Evolutionary conservation across 306 rosid genomes (phyloP), one percentile per base, ranked within the genome.

Genomic region (Cercis canadensis): DNA sequence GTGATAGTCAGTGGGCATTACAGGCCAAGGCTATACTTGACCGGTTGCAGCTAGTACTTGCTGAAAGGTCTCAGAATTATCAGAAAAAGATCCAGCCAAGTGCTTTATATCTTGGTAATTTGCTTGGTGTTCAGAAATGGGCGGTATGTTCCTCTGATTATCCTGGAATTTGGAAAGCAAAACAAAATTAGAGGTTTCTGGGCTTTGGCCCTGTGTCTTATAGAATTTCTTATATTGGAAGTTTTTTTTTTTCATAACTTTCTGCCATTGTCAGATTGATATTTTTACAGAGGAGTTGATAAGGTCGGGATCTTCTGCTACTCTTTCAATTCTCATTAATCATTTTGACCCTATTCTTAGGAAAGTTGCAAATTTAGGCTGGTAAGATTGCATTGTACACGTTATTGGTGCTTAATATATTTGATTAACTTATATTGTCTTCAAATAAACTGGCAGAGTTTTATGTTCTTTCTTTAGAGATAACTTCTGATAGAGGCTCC

Each of bases 21-120:
- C 65, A 57, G 56, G 21, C 78, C 57, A 80, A 80, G 77, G 76
- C 81, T 40, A 46, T 80, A 46, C 78, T 75, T 57, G 77, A 80
- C 29, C 52, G 70, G 14, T 36, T 65, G 39, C 81, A 59, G 12
- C 67, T 80, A 49, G 70, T 65, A 15, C 81, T 80, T 57, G 69
- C 78, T 69, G 74, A 75, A 33, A 80, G 77, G 70, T 64, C 71
- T 63, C 77, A 75, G 41, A 31, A n/a, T 52, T 58, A 70, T 61
- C 81, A 75, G 49, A 69, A 65, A 62, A 75, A 2, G 51, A 47
- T 80, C 54, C 84, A 80, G 55, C 81, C 81, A 7, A 63, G 61
- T 51, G 80, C 65, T 4, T 21, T 57, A 18, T 80, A 69, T 70
- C 80, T 80, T 8, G 80, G 80, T 14, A 62, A 41, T 56, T 33